phyloP scores from a whole-genome alignment of 2,329 filamentous ascomycete genomes.

The Ophiocordyceps camponoti-rufipedis region DNA sequence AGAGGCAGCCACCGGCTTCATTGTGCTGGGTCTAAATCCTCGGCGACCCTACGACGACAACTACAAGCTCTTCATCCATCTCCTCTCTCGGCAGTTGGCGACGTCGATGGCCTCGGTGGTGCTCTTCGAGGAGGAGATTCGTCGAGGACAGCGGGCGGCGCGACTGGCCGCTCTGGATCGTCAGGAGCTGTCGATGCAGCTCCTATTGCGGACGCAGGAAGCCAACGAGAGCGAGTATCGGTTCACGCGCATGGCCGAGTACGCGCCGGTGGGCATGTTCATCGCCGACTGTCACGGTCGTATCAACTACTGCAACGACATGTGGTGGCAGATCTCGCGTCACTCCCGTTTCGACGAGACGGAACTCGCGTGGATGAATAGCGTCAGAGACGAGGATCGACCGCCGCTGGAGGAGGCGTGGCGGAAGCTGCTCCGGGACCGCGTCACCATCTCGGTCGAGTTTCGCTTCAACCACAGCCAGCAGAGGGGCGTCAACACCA shows the following conservation, averaged over 20 bases:
- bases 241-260: constrained; percentile 72
- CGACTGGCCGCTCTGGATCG: constrained; percentile 58
- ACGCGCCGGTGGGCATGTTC: constrained; percentile 70
- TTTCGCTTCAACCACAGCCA: constrained; percentile 58
- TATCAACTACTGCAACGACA: constrained; percentile 69
- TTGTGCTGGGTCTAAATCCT: constrained; percentile 64
- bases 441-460: constrained; percentile 48
- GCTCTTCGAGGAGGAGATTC: constrained; percentile 69
- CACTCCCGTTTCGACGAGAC: constrained; percentile 40
- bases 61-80: constrained; percentile 59
- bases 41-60: constrained; percentile 64
- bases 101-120: constrained; percentile 70
- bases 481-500: constrained; percentile 36
- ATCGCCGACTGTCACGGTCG: constrained; percentile 55
- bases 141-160: constrained; percentile 53
- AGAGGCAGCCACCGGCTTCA: constrained; percentile 57
- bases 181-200: constrained; percentile 58
- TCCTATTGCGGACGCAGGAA: constrained; percentile 45
- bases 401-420: constrained; percentile 40
- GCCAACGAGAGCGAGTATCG: constrained; percentile 53
- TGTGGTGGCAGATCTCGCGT: constrained; percentile 55
- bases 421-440: constrained; percentile 41
- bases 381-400: constrained; percentile 49
- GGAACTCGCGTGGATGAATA: constrained; percentile 53
- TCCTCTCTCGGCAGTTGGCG: constrained; percentile 57